Base-by-base conservation (phyloP, 371 early-diverging fungal genomes). In the Capillidium heterosporum region DNA sequence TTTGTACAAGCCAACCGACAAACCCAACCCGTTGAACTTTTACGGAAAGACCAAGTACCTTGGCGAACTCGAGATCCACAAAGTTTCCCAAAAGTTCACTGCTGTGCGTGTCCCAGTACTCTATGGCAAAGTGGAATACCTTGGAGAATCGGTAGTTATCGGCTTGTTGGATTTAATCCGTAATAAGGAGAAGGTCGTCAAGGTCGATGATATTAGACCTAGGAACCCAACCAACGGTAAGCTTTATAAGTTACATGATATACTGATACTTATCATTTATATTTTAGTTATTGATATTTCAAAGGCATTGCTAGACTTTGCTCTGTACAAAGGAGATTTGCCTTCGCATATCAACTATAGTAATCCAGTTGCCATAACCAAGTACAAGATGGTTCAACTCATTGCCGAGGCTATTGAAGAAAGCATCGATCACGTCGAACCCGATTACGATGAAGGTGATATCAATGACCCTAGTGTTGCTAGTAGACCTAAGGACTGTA, bases 81-180 rank as follows among this genome's bases (percentile, higher is more conserved):
- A 61, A 23, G 69, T 65, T 0, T 69, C 81, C 65, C 66, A 77
- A 0, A 61, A 71, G 0, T 81, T 85, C 1, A 74, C 77, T 7
- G 72, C 87, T 29, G 66, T 91, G 47, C 75, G 91, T 24, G 78
- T 91, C 0, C 91, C 91, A 1, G 74, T 91, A 28, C 66, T 91
- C 60, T 80, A 90, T 52, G 91, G 91, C 19, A 60, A 61, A 0
- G 73, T 76, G 0, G 80, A 80, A 54, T 74, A 72, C 59, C 71
- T 73, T 52, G 72, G 70, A 1, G 91, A 91, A 61, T 85, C 87
- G 3, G 84, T 88, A 1, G n/a, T n/a, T n/a, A n/a, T n/a, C n/a
- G n/a, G n/a, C n/a, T n/a, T n/a, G n/a, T n/a, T n/a, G n/a, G n/a
- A n/a, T n/a, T n/a, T n/a, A n/a, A n/a, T n/a, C n/a, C n/a, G n/a